phyloP scores from a whole-genome alignment of 805 yeast genomes.

The Yamadazyma nakazawae region DNA sequence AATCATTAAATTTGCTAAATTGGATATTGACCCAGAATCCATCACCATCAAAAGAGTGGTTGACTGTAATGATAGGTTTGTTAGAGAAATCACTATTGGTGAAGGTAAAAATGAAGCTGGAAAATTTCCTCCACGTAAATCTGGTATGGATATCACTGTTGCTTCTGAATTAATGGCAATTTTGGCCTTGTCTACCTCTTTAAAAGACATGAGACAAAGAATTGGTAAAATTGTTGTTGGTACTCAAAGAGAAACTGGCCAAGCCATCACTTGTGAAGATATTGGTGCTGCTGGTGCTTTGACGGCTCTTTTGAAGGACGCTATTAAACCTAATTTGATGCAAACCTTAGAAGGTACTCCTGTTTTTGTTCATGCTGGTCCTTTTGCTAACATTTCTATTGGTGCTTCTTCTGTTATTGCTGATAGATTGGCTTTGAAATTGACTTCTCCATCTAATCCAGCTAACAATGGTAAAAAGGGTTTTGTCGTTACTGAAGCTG shows the following conservation, averaged over 20 bases:
- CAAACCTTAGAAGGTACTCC: slow-evolving; percentile 98
- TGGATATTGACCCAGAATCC: slow-evolving; percentile 85
- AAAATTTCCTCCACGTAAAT: slow-evolving; percentile 75
- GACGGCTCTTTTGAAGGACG: slow-evolving; percentile 91
- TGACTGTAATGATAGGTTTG: slow-evolving; percentile 88
- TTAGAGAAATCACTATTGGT: slow-evolving; percentile 86
- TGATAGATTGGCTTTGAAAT: slow-evolving; percentile 86
- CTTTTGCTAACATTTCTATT: slow-evolving; percentile 94
- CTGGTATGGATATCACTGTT: slow-evolving; percentile 95
- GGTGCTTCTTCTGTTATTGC: slow-evolving; percentile 96
- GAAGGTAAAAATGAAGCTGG: slow-evolving; percentile 80
- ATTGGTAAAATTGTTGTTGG: slow-evolving; percentile 91
- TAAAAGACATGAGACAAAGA: slow-evolving; percentile 81
- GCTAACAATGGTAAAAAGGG: slow-evolving; percentile 54
- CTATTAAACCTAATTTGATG: slow-evolving; percentile 95
- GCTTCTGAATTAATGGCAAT: slow-evolving; percentile 97
- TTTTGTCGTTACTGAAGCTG: slow-evolving; percentile 95
- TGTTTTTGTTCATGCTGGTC: slow-evolving; percentile 96
- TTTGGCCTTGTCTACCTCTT: slow-evolving; percentile 74
- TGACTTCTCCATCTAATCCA: slow-evolving; percentile 55
- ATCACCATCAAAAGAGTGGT: slow-evolving; percentile 92
- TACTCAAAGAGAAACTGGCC: slow-evolving; percentile 61
- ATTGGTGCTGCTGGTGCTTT: slow-evolving; percentile 95
- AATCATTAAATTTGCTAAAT: slow-evolving; percentile 67
- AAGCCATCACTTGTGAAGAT: slow-evolving; percentile 90